Evolutionary conservation across 2,329 filamentous ascomycete species (phyloP).

Genomic region (Colletotrichum cordylinicola): DNA sequence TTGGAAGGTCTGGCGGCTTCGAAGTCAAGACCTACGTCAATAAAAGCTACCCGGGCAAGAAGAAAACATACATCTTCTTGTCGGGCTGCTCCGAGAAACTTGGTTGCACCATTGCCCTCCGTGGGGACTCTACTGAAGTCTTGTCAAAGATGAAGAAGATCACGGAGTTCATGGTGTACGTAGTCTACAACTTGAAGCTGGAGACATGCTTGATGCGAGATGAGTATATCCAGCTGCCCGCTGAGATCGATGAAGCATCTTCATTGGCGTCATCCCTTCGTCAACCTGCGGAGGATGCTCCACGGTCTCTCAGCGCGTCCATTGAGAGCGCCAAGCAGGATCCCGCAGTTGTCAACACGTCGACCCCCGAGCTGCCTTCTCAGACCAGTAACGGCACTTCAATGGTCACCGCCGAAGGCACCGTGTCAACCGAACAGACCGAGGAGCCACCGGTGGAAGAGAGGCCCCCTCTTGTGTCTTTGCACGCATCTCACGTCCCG

Average conservation of each 20-base stretch:
- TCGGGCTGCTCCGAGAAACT: conserved; percentile 89
- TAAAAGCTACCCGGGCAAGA: conserved; percentile 72
- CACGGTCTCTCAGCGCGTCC: conserved; percentile 35
- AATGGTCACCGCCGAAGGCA: conserved; percentile 28
- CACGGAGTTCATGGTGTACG: conserved; percentile 98
- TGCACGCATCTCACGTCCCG: conserved; percentile 48
- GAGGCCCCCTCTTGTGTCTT: conserved; percentile 33
- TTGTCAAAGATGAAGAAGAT: conserved; percentile 87
- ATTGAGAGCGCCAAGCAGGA: conserved; percentile 29
- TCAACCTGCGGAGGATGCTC: conserved; percentile 40
- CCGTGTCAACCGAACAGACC: conserved; percentile 29
- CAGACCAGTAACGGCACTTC: conserved; percentile 18
- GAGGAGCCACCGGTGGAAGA: conserved; percentile 27
- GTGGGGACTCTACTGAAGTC: conserved; percentile 75
- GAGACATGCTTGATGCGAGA: conserved; percentile 95
- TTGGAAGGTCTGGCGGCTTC: conserved; percentile 84
- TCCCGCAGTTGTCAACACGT: conserved; percentile 39
- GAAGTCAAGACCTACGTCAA: conserved; percentile 96
- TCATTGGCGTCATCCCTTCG: conserved; percentile 30
- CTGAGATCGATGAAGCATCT: conserved; percentile 51
- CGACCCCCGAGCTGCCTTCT: conserved; percentile 35
- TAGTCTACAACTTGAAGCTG: conserved; percentile 95
- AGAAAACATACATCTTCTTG: conserved; percentile 95
- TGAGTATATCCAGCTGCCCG: conserved; percentile 85
- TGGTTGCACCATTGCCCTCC: conserved; percentile 91